Base-by-base conservation (phyloP, 2,329 filamentous ascomycete species). In the Karstenula rhodostoma region DNA sequence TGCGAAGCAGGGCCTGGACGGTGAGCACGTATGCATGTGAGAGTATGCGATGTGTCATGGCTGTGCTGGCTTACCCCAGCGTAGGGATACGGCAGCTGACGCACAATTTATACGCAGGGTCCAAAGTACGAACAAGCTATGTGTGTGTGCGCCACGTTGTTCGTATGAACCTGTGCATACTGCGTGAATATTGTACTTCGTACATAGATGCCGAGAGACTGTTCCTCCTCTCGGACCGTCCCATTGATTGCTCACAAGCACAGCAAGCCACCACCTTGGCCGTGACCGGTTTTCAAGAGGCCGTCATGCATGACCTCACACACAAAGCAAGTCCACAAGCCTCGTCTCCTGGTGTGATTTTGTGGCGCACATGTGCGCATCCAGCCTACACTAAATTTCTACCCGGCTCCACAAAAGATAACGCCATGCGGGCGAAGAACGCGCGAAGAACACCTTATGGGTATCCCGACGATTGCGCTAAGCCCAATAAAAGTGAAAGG, bases 391-490 rank as follows among this genome's bases (percentile, higher is more conserved):
- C 22, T 33, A 27, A 17, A 12, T 27, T 6, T 29, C 19, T 52
- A n/a, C 37, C 19, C 9, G 27, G 48, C 29, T 25, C 33, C 25
- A 37, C 37, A 43, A 44, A 37, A 43, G 32, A 37, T 23, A 51
- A 37, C 37, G 27, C 49, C 35, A 43, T 52, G 23, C 50, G 43
- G 19, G 50, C 35, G 37, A 23, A 43, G 22, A 19, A 29, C 50
- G 43, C 42, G 51, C 37, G 51, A 25, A 44, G 35, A 19, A 43
- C 51, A 54, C 51, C 51, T 44, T 42, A 37, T 44, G 51, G 51
- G 51, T 54, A 54, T 54, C 37, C 37, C n/a, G 15, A 51, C 42
- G 10, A 42, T 33, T 5, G 35, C 49, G 29, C 33, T 23, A 23
- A 44, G 35, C 2, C 13, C 7, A 40, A 15, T 15, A 19, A 6